Percentiles rank a stretch among this genome's conserved stretches.
phyloP scores from a whole-genome alignment of 306 rosid species.

The Sechiopsis laciniata region DNA sequence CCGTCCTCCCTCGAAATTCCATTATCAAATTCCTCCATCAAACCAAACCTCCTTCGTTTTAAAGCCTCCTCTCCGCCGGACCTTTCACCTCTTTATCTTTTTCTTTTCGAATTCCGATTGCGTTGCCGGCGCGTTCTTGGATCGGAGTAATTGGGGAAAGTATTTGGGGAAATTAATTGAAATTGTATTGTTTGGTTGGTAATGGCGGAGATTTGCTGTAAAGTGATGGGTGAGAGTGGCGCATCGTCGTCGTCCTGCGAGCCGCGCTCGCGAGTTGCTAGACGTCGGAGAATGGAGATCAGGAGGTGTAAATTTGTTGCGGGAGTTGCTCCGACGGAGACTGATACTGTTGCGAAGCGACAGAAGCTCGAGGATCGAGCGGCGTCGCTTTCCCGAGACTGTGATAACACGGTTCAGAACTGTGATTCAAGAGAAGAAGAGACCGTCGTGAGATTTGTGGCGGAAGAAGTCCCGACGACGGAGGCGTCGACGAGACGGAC shows the following conservation, averaged over 20 bases:
- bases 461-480: not conserved
- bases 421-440: constrained; percentile 27
- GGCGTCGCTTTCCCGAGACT: constrained; percentile 24
- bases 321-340: constrained; percentile 3
- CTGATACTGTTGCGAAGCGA: constrained; percentile 23
- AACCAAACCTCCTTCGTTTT: not conserved
- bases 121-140: not conserved
- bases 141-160: not conserved
- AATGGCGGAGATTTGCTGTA: constrained; percentile 24
- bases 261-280: constrained; percentile 11
- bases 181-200: not conserved
- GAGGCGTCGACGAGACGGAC: not conserved
- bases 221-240: constrained; percentile 18
- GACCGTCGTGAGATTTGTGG: not conserved
- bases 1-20: not conserved
- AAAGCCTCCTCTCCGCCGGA: not conserved
- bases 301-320: constrained; percentile 36
- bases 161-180: no score
- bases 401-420: constrained; percentile 25
- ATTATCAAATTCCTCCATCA: not conserved
- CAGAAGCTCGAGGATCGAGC: constrained; percentile 25
- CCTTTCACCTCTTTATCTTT: constrained; percentile 1
- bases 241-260: constrained; percentile 6
- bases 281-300: constrained; percentile 55
- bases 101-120: not conserved